A percentile compares a stretch with the other conserved stretches of the same genome.
Evolutionary conservation across 805 yeast genomes (phyloP).

Genomic region (Blastobotrys muscicola): DNA sequence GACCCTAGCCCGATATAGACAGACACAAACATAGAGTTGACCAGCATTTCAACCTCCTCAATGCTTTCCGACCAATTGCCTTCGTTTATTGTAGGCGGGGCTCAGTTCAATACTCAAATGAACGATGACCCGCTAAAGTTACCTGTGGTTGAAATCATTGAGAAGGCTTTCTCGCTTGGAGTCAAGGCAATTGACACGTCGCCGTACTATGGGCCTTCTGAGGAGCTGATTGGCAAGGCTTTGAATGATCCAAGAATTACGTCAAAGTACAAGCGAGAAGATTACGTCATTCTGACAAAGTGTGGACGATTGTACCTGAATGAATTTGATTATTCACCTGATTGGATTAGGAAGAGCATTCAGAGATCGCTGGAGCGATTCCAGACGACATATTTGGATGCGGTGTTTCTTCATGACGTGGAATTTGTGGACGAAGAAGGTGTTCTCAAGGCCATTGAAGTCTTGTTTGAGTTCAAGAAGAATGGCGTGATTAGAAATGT

Average conservation of each 20-base stretch:
- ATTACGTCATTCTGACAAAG: conserved; percentile 68
- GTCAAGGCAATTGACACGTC: conserved; percentile 79
- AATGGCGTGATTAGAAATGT: conserved; percentile 55
- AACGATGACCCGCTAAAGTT: conserved; percentile 54
- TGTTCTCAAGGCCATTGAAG: conserved; percentile 53
- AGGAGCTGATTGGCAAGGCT: conserved; percentile 62
- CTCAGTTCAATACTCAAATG: conserved; percentile 78
- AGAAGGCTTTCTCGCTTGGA: conserved; percentile 54
- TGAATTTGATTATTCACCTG: conserved; percentile 66
- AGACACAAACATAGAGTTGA: too few relatives aligned
- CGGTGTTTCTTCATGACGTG: conserved; percentile 81
- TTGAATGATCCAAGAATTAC: conserved; percentile 29
- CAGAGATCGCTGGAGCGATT: conserved; percentile 58
- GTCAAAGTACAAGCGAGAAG: conserved; percentile 41
- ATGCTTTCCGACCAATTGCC: conserved; percentile 18
- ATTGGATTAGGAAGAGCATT: conserved; percentile 52
- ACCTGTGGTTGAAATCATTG: conserved; percentile 49
- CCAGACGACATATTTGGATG: conserved; percentile 59
- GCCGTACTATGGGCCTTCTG: conserved; percentile 89
- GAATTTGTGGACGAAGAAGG: conserved; percentile 59
- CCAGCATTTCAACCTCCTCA: too few relatives aligned
- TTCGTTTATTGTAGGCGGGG: conserved; percentile 69
- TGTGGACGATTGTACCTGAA: conserved; percentile 66
- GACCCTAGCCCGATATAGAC: too few relatives aligned
- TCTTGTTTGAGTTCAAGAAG: conserved; percentile 47